phyloP scores from a whole-genome alignment of 352 stramenopile genomes.

The Phytophthora multivora region DNA sequence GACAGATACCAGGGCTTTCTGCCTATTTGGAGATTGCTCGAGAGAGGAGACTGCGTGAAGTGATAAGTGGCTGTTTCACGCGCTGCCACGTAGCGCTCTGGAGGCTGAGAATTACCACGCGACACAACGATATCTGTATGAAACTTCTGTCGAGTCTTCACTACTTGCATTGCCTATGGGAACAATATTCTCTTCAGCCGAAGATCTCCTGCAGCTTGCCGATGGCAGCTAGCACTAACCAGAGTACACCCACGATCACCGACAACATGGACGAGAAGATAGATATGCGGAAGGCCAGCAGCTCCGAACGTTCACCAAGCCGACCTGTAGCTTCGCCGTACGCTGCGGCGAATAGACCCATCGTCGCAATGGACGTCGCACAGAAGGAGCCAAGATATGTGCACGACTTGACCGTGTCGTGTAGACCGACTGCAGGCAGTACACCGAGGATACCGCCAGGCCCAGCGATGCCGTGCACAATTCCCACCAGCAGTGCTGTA shows the following conservation, averaged over 20 bases:
- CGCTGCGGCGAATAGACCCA: conserved; percentile 87
- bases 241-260: conserved; percentile 82
- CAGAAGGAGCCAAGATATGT: conserved; percentile 93
- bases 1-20: background rate
- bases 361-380: conserved; percentile 86
- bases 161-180: conserved; percentile 30
- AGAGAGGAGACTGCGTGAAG: background rate
- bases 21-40: background rate
- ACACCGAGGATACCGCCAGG: conserved; percentile 86
- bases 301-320: conserved; percentile 69
- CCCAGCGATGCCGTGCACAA: conserved; percentile 90
- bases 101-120: conserved; percentile 16
- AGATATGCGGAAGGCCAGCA: conserved; percentile 78
- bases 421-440: conserved; percentile 88
- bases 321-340: conserved; percentile 84
- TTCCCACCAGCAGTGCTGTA: conserved; percentile 84
- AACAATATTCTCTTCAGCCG: conserved; percentile 41
- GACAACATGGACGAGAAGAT: conserved; percentile 87
- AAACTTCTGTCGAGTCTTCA: conserved; percentile 27
- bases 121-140: conserved; percentile 33
- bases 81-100: background rate
- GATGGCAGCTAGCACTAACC: conserved; percentile 75
- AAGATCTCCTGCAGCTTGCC: conserved; percentile 86
- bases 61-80: background rate
- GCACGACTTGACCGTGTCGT: conserved; percentile 77